Conservation (phyloP, 1,139 yeast species). For the Taphrina pruni region DNA sequence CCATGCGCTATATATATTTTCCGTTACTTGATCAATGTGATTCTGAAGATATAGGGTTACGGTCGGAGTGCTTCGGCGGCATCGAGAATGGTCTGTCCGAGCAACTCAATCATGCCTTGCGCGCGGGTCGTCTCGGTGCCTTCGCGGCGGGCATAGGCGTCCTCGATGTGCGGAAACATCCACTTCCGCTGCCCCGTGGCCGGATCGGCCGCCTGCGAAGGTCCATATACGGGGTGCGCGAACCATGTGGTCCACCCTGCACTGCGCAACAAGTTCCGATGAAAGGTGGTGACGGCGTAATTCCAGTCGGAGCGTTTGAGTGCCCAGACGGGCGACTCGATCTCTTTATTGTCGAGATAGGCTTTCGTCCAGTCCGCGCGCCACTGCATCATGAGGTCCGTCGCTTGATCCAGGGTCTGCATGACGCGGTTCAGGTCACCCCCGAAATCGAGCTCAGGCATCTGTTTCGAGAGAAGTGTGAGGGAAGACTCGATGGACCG, state of each 20-base stretch:
- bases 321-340: constrained; percentile 64
- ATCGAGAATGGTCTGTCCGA: constrained; percentile 54
- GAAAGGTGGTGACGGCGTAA: constrained; percentile 64
- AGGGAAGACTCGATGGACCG: constrained; percentile 57
- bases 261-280: constrained; percentile 62
- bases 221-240: constrained; percentile 72
- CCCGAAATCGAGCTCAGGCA: constrained; percentile 48
- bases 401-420: constrained; percentile 47
- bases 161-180: constrained; percentile 73
- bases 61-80: constrained; percentile 49
- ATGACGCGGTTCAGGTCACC: constrained; percentile 48
- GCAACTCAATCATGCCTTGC: constrained; percentile 60
- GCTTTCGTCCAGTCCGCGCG: constrained; percentile 61
- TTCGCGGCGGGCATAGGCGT: constrained; percentile 58
- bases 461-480: constrained; percentile 60
- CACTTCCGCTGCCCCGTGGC: constrained; percentile 48
- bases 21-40: no score
- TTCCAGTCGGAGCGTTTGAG: constrained; percentile 83
- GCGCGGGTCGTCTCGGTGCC: constrained; percentile 59
- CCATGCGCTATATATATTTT: neutral
- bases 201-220: constrained; percentile 63
- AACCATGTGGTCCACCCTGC: constrained; percentile 66
- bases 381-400: constrained; percentile 56
- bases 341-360: constrained; percentile 54
- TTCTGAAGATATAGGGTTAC: neutral